phyloP scores from a whole-genome alignment of 164 flowering plant species.

The Kalanchoe fedtschenkoi region DNA sequence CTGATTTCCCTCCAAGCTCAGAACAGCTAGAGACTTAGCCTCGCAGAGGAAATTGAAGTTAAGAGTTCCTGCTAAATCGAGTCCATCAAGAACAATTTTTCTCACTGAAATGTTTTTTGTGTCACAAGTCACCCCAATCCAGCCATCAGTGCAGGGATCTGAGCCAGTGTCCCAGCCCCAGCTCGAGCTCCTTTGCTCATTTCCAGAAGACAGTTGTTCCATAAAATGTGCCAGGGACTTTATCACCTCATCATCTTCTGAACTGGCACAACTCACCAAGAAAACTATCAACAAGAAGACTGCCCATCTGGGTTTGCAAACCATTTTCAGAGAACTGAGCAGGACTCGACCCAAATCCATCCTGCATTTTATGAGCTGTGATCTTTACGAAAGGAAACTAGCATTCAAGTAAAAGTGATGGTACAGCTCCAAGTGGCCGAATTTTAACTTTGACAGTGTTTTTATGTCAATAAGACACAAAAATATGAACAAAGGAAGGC shows the following conservation, averaged over 20 bases:
- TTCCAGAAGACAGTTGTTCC: constrained; percentile 24
- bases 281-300: constrained; percentile 13
- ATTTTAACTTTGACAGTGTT: background rate
- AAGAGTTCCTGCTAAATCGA: constrained; percentile 22
- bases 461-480: background rate
- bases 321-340: constrained; percentile 9
- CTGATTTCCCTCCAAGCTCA: constrained; percentile 25
- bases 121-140: constrained; percentile 28
- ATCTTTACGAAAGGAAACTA: background rate
- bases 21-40: constrained; percentile 12
- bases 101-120: constrained; percentile 8
- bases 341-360: background rate
- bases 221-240: constrained; percentile 25
- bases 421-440: background rate
- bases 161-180: constrained; percentile 34
- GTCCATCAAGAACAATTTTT: constrained; percentile 22
- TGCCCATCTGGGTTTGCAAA: constrained; percentile 7
- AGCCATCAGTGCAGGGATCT: constrained; percentile 33
- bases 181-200: constrained; percentile 6
- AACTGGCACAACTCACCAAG: constrained; percentile 6
- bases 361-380: background rate
- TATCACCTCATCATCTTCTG: constrained; percentile 19
- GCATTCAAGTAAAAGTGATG: background rate
- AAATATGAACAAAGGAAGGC: background rate
- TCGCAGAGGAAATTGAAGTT: constrained; percentile 22